These are phyloP conservation scores for Boletus edulis DNA, from an alignment of 768 basidiomycete genomes.

Conservation along the genomic window DNA sequence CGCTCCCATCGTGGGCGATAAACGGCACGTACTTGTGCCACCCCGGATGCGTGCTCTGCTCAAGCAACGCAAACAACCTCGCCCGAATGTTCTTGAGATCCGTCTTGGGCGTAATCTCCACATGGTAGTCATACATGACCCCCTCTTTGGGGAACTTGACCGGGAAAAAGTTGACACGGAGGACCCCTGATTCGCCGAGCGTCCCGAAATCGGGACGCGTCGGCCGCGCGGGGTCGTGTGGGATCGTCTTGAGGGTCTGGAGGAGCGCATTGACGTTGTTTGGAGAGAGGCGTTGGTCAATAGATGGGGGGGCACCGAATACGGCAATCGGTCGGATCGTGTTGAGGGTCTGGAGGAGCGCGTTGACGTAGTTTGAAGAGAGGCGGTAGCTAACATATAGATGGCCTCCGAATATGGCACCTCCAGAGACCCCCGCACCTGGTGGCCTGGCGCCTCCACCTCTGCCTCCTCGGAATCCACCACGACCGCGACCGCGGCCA, in stretches of 20 bases:
- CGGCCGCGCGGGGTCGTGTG: slow-evolving; percentile 38
- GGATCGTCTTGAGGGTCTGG: slow-evolving; percentile 26
- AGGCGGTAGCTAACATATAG: slow-evolving; percentile 35
- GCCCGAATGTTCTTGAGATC: slow-evolving; percentile 36
- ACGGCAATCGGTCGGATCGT: slow-evolving; percentile 17
- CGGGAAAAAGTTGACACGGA: slow-evolving; percentile 53
- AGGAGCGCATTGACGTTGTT: slow-evolving; percentile 26
- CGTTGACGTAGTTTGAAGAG: slow-evolving; percentile 16
- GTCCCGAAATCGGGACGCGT: slow-evolving; percentile 47
- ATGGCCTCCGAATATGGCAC: slow-evolving; percentile 27
- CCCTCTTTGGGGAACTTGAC: slow-evolving; percentile 38
- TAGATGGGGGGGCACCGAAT: slow-evolving; percentile 30
- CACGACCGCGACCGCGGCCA: slow-evolving; percentile 17
- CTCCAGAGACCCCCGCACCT: slow-evolving; percentile 27
- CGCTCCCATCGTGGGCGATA: slow-evolving; percentile 40
- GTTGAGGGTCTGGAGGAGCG: slow-evolving; percentile 30
- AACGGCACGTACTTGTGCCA: slow-evolving; percentile 37
- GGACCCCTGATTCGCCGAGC: slow-evolving; percentile 35
- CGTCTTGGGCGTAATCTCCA: slow-evolving; percentile 35
- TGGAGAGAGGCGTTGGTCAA: slow-evolving; percentile 33
- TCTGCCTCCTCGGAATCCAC: slow-evolving; percentile 18
- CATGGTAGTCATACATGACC: slow-evolving; percentile 44
- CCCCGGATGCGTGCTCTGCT: slow-evolving; percentile 32
- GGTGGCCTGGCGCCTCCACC: slow-evolving; percentile 24
- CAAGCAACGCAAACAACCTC: slow-evolving; percentile 44